Base-by-base conservation (phyloP, 2,329 filamentous ascomycete species). In the Onygenales sp. region DNA sequence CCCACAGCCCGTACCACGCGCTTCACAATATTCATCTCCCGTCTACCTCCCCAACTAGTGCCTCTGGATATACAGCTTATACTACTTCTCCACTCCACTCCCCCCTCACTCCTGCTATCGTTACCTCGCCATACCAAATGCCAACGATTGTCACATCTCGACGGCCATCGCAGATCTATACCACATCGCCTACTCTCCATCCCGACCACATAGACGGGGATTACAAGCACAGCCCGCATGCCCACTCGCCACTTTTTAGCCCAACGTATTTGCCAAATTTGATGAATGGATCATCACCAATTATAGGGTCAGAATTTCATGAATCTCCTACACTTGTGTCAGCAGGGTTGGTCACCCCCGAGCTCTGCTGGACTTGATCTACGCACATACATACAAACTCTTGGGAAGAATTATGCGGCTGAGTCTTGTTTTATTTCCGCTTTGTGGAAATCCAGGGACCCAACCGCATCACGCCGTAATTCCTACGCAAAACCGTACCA, bases 1-100 rank as follows among this genome's bases (percentile, higher is more conserved):
- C 70, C 6, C 59, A 68, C 17, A 72, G 68, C 44, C 65, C 62
- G 34, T 68, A 69, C 51, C 60, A 62, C 51, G 56, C 60, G 7
- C 59, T 67, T n/a, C 64, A 66, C 43, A 67, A 65, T 43, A 60
- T 65, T 45, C 59, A 61, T 36, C 55, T 64, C 51, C 61, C 60
- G 57, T 63, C 69, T 40, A 70, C 66, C 7, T 68, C 69, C 13
- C 66, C 65, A n/a, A 66, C 69, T 11, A 66, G 65, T 8, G 65
- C 67, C 7, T 62, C 70, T 17, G 64, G 67, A 27, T 70, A 67
- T 39, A 62, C 68, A 3, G 63, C 69, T 40, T 73, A 72, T 53
- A 70, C 71, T 33, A 58, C 61, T 7, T 72, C 71, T 5, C 69
- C 69, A 6, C 63, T 70, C 17, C 68, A 72, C 34, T 71, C 70